Conservation (phyloP, 1,284 basidiomycete species). For the Serendipita sp. region DNA sequence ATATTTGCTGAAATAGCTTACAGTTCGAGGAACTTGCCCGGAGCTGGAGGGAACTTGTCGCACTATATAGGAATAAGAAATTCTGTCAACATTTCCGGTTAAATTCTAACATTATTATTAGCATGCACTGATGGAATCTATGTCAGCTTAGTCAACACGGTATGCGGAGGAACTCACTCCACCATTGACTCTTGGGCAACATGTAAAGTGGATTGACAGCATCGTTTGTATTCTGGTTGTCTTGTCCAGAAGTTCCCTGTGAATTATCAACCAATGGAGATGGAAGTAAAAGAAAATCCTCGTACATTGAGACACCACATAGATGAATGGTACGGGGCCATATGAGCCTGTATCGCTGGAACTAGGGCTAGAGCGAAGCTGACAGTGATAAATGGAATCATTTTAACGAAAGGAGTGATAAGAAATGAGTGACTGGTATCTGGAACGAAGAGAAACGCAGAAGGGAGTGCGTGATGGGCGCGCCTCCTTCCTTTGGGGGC, state of each 20-base stretch:
- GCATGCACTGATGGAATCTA: not conserved
- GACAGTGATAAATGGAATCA: no score
- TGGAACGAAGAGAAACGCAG: no score
- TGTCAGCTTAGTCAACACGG: not conserved
- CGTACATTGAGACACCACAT: constrained; percentile 11
- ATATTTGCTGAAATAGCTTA: not conserved
- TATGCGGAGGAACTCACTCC: constrained; percentile 3
- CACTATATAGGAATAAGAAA: not conserved
- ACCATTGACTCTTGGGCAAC: not conserved
- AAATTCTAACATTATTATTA: not conserved
- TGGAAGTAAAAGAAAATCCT: not conserved
- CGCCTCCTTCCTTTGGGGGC: no score
- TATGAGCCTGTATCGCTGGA: not conserved
- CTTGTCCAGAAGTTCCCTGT: not conserved
- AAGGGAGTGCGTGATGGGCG: no score
- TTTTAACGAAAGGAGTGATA: no score
- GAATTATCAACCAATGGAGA: not conserved
- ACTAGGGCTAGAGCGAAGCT: no score
- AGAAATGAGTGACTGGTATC: no score
- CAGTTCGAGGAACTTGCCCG: constrained; percentile 9
- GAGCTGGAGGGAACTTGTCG: constrained; percentile 8
- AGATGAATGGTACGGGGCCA: constrained; percentile 4
- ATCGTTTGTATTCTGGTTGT: constrained; percentile 7
- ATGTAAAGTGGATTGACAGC: not conserved
- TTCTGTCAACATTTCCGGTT: not conserved